Evolutionary conservation across 2,329 filamentous ascomycete genomes (phyloP), one percentile per base, ranked within the genome.

Genomic region (Clonostachys rhizophaga): DNA sequence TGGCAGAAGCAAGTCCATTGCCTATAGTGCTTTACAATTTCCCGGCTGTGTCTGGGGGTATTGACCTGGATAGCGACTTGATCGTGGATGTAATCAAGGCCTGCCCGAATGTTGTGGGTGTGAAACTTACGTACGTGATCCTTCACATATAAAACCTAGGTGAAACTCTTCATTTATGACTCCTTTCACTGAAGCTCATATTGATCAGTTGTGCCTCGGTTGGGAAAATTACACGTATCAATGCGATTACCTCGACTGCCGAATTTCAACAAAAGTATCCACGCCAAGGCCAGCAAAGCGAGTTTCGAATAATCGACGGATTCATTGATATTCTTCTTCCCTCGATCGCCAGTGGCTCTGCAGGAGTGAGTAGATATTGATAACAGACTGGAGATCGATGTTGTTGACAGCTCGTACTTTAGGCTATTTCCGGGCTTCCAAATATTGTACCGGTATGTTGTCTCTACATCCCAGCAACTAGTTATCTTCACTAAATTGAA

Each of bases 11-110:
- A n/a, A 30, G 18, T 11, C 42, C 42, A 16, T 12, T 44, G n/a
- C 42, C 42, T 17, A 34, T 44, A 55, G 72, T 87, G 55, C 82
- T 87, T 56, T 87, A 87, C 72, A 87, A 87, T 67, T 86, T 76
- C 58, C 84, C 83, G 3, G 82, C 80, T 30, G 84, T 79, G 3
- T 81, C 80, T 10, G 73, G 74, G 40, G 83, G 83, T n/a, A 61
- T 86, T 52, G 84, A 87, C 54, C 69, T 87, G 47, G 79, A 77
- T 45, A 86, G 81, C 1, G 82, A 86, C 55, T 62, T 74, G 49
- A 78, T 87, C 56, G 67, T 83, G 52, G 70, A 74, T 52, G 68
- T 87, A 42, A 67, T 81, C 35, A 66, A 74, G 43, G 82, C 86
- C 56, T 74, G 77, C 40, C 18, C 44, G 42, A 86, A 86, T 58